Conservation (phyloP, 1,139 yeast species). For the Kurtzmaniella quercitrusa region DNA sequence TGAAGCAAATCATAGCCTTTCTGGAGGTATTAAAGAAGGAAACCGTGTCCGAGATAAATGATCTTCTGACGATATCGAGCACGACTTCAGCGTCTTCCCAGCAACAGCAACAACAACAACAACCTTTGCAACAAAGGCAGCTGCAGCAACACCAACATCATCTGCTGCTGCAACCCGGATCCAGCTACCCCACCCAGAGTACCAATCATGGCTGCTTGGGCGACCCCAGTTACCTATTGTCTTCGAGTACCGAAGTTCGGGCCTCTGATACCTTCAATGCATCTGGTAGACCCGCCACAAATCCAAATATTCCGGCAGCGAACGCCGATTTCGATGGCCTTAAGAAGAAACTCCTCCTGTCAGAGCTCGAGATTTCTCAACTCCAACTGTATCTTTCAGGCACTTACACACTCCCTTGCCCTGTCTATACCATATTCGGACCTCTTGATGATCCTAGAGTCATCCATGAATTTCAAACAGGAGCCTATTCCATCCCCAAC, state of each 20-base stretch:
- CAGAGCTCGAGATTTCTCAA: conserved; percentile 47
- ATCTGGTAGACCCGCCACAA: neutral
- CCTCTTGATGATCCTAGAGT: conserved; percentile 72
- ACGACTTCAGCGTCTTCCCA: neutral
- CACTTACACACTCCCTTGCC: conserved; percentile 43
- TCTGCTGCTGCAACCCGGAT: conserved; percentile 11
- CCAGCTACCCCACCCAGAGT: neutral
- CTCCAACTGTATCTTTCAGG: conserved; percentile 51
- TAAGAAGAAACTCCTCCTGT: conserved; percentile 27
- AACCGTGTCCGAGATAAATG: conserved; percentile 42
- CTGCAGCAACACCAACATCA: neutral
- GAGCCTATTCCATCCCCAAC: conserved; percentile 51
- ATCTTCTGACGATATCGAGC: conserved; percentile 33
- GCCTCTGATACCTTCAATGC: conserved; percentile 1
- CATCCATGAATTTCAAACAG: conserved; percentile 55
- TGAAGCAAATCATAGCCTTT: conserved; percentile 66
- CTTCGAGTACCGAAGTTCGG: neutral
- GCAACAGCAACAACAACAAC: neutral
- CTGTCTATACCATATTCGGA: conserved; percentile 74
- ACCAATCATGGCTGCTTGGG: neutral
- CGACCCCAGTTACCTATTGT: neutral
- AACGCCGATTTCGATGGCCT: conserved; percentile 8
- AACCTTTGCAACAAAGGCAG: neutral
- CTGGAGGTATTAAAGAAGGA: conserved; percentile 54
- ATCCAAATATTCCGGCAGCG: neutral